A percentile compares a stretch with the other conserved stretches of the same genome.
Evolutionary conservation across 2,329 filamentous ascomycete species (phyloP).

Genomic region (Endothia cerciana): DNA sequence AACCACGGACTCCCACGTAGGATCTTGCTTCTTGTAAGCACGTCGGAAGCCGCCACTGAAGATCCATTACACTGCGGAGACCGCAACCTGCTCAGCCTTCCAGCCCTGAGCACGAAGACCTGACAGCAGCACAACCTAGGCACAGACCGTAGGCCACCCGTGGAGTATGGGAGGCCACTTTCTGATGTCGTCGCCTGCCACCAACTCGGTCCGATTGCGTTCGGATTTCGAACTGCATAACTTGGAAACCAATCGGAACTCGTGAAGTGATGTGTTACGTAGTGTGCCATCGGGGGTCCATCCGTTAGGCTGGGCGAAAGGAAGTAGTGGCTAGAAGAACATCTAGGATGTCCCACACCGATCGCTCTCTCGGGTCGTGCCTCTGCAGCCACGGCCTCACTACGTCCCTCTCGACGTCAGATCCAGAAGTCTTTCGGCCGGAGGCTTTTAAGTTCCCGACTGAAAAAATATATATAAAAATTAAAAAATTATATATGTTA

Average conservation of each 20-base stretch:
- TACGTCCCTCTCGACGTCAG: background rate
- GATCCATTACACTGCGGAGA: background rate
- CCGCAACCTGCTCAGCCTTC: background rate
- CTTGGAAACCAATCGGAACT: background rate
- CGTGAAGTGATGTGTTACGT: background rate
- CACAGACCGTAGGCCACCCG: background rate
- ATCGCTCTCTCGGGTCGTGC: background rate
- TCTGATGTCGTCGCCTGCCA: background rate
- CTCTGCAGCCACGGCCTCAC: background rate
- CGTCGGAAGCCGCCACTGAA: background rate
- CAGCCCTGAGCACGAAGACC: background rate
- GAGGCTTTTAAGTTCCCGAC: background rate
- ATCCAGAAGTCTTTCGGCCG: background rate
- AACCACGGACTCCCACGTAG: background rate
- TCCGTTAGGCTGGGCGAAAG: background rate
- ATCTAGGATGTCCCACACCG: background rate
- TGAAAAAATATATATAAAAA: too few species aligned
- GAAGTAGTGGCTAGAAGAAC: background rate
- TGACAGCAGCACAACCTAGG: background rate
- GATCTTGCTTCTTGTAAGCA: background rate
- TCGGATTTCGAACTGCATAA: background rate
- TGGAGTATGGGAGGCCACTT: background rate
- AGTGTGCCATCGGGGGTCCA: background rate
- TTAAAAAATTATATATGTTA: too few species aligned
- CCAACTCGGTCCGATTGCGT: background rate